Evolutionary conservation across 768 basidiomycete species (phyloP).

Genomic region (Naganishia friedmannii): DNA sequence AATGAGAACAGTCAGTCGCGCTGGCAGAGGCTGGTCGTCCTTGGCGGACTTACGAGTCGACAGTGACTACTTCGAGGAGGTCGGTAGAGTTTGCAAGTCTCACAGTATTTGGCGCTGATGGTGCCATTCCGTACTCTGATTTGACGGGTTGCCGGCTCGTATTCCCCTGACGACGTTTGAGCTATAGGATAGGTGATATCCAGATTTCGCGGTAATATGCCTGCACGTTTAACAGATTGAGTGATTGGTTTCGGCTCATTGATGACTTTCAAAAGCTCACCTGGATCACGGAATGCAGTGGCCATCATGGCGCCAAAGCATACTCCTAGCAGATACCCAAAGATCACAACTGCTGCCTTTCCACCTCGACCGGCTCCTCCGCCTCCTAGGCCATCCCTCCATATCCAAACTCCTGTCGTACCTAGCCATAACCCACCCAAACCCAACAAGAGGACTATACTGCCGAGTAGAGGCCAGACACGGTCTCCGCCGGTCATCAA

Average conservation of each 20-base stretch:
- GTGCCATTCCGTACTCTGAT: slow-evolving; percentile 76
- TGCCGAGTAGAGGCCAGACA: slow-evolving; percentile 72
- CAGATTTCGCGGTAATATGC: slow-evolving; percentile 80
- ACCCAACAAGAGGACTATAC: slow-evolving; percentile 62
- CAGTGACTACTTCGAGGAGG: slow-evolving; percentile 94
- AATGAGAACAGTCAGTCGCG: slow-evolving; percentile 13
- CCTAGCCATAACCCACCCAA: slow-evolving; percentile 81
- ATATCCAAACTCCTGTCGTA: slow-evolving; percentile 85
- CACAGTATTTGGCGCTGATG: slow-evolving; percentile 88
- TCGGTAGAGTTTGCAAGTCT: slow-evolving; percentile 86
- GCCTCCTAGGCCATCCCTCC: slow-evolving; percentile 60
- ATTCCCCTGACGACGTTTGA: slow-evolving; percentile 57
- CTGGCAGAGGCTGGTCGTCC: neutral
- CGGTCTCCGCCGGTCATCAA: slow-evolving; percentile 82
- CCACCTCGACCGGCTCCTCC: slow-evolving; percentile 66
- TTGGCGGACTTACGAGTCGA: slow-evolving; percentile 65
- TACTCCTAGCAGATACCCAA: slow-evolving; percentile 53
- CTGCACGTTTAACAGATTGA: slow-evolving; percentile 57
- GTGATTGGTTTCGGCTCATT: neutral
- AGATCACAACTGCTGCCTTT: slow-evolving; percentile 55
- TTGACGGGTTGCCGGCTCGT: slow-evolving; percentile 73
- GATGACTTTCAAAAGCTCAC: slow-evolving; percentile 30
- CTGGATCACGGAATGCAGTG: slow-evolving; percentile 41
- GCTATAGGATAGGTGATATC: slow-evolving; percentile 82
- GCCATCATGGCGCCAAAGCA: slow-evolving; percentile 38